Evolutionary conservation across 345 rosid species (phyloP).

Genomic region (Firmiana major): DNA sequence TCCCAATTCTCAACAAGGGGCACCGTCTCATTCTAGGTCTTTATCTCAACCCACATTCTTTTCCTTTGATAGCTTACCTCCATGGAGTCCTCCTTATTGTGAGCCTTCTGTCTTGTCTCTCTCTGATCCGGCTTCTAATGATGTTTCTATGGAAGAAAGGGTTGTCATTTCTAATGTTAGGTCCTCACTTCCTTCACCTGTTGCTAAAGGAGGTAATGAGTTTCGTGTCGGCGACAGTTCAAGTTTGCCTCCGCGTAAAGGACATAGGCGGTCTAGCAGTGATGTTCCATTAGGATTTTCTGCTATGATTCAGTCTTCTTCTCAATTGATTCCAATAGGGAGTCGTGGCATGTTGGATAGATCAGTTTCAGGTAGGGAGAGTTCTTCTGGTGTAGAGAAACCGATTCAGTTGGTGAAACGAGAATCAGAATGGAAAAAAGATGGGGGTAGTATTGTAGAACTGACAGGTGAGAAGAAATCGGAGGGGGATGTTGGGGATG

Average conservation of each 20-base stretch:
- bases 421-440: constrained; percentile 35
- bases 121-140: constrained; percentile 28
- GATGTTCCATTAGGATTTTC: constrained; percentile 51
- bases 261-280: constrained; percentile 57
- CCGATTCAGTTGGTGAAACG: constrained; percentile 31
- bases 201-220: constrained; percentile 23
- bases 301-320: constrained; percentile 37
- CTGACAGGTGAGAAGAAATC: constrained; percentile 40
- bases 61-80: constrained; percentile 62
- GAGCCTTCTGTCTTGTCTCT: constrained; percentile 29
- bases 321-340: constrained; percentile 23
- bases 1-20: constrained; percentile 35
- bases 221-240: constrained; percentile 28
- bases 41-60: constrained; percentile 52
- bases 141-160: constrained; percentile 44
- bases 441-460: constrained; percentile 30
- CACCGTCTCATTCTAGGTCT: constrained; percentile 49
- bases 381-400: constrained; percentile 16
- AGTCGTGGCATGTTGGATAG: constrained; percentile 12
- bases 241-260: constrained; percentile 43
- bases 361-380: constrained; percentile 20
- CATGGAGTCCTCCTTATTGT: constrained; percentile 36
- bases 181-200: constrained; percentile 30
- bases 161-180: constrained; percentile 24
- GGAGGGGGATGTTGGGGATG: constrained; percentile 55